Conservation (phyloP, 2,329 filamentous ascomycete genomes). For the Daldinia sp. region DNA sequence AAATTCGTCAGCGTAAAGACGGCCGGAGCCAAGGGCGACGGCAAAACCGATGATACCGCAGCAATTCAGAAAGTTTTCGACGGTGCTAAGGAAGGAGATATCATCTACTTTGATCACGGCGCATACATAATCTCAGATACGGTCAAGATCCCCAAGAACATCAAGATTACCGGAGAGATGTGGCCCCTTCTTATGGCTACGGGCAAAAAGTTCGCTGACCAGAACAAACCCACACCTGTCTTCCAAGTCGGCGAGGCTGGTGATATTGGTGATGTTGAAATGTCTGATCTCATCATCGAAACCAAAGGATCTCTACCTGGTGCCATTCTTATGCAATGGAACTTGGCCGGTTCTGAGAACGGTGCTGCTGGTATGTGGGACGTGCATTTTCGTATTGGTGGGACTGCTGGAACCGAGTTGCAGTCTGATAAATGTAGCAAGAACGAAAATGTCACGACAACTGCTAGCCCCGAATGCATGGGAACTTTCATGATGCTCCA, state of each 20-base stretch:
- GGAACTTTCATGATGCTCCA: conserved; percentile 78
- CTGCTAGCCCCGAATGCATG: conserved; percentile 72
- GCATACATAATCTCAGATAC: conserved; percentile 76
- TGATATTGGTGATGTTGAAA: conserved; percentile 82
- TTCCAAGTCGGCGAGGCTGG: conserved; percentile 83
- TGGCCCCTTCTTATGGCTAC: conserved; percentile 90
- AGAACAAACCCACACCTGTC: conserved; percentile 79
- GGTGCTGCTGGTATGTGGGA: conserved; percentile 90
- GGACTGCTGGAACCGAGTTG: conserved; percentile 82
- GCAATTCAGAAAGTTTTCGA: conserved; percentile 83
- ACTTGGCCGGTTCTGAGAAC: conserved; percentile 72
- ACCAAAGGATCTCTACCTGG: conserved; percentile 85
- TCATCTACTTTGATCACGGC: conserved; percentile 80
- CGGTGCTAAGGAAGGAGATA: conserved; percentile 66
- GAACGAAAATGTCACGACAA: conserved; percentile 69
- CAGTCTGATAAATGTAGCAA: conserved; percentile 83
- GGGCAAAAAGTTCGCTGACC: conserved; percentile 76
- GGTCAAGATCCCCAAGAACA: conserved; percentile 76
- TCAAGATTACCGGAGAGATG: conserved; percentile 89
- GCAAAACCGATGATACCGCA: conserved; percentile 83
- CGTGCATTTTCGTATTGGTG: conserved; percentile 92
- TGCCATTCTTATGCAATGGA: conserved; percentile 92
- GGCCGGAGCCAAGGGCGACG: conserved; percentile 86
- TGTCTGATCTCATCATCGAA: conserved; percentile 86
- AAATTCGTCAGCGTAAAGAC: conserved; percentile 85